phyloP scores from a whole-genome alignment of 2,329 filamentous ascomycete genomes.

The Aspergillus transmontanensis region DNA sequence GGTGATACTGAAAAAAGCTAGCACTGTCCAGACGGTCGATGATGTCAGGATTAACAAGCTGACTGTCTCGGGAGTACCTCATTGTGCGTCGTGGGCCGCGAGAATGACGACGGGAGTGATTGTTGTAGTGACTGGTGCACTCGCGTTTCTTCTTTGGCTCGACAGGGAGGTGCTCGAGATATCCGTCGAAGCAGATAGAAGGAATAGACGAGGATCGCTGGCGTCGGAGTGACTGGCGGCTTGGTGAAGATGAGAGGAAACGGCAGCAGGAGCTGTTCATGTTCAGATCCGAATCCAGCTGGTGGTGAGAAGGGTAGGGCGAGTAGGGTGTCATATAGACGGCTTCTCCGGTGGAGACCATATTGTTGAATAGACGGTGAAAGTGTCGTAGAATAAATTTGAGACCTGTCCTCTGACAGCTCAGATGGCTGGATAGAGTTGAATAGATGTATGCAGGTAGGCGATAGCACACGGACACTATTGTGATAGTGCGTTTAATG shows the following conservation, averaged over 20 bases:
- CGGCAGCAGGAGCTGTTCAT: slow-evolving; percentile 32
- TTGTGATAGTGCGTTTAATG: slow-evolving; percentile 18
- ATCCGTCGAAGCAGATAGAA: slow-evolving; percentile 27
- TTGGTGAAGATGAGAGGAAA: slow-evolving; percentile 29
- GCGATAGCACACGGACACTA: slow-evolving; percentile 21
- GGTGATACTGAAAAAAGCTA: slow-evolving; percentile 73
- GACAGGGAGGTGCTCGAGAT: slow-evolving; percentile 28
- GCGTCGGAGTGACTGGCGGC: slow-evolving; percentile 17
- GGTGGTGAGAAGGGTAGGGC: slow-evolving; percentile 20
- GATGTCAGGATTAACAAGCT: slow-evolving; percentile 65
- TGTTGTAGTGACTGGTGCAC: slow-evolving; percentile 7
- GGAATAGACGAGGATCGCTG: slow-evolving; percentile 28
- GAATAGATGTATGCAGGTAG: slow-evolving; percentile 20
- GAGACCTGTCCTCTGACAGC: not conserved
- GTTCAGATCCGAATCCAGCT: slow-evolving; percentile 24
- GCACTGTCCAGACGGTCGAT: slow-evolving; percentile 78
- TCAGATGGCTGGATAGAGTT: slow-evolving; percentile 2
- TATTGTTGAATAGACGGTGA: slow-evolving; percentile 10
- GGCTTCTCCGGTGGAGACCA: slow-evolving; percentile 24
- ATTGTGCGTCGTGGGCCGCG: slow-evolving; percentile 19
- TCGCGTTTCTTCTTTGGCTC: slow-evolving; percentile 26
- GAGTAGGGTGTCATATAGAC: slow-evolving; percentile 24
- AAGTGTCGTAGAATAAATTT: not conserved
- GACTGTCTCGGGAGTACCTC: slow-evolving; percentile 25
- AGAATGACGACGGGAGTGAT: slow-evolving; percentile 14